phyloP scores from a whole-genome alignment of 108 stramenopile species.

The Cyclostephanos tholiformis region DNA sequence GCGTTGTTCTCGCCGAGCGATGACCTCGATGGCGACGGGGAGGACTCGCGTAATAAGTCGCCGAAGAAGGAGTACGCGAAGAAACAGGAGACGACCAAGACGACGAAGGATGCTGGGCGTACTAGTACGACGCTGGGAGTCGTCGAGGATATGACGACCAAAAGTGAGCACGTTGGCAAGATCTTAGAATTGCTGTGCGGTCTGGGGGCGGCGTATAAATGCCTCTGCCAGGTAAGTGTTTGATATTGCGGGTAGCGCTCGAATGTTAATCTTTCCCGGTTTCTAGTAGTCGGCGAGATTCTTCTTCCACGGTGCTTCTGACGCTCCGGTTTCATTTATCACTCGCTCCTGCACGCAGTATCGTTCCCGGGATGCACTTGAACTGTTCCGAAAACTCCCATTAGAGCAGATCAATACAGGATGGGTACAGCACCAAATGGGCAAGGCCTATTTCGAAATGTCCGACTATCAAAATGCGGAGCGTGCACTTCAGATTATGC shows the following conservation, averaged over 20 bases:
- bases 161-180: slow-evolving; percentile 29
- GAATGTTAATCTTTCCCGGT: not conserved
- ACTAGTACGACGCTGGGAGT: not conserved
- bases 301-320: not conserved
- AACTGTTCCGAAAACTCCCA: slow-evolving; percentile 79
- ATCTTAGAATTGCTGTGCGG: slow-evolving; percentile 62
- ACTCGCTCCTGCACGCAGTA: slow-evolving; percentile 37
- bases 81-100: not conserved
- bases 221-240: slow-evolving; percentile 60
- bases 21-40: not conserved
- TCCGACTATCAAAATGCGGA: slow-evolving; percentile 91
- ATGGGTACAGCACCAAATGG: slow-evolving; percentile 94
- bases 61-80: slow-evolving; percentile 17
- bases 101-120: not conserved
- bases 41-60: slow-evolving; percentile 15
- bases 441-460: slow-evolving; percentile 93
- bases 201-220: slow-evolving; percentile 66
- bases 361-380: slow-evolving; percentile 77
- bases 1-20: slow-evolving; percentile 23
- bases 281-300: not conserved
- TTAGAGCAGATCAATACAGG: slow-evolving; percentile 84
- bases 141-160: slow-evolving; percentile 25
- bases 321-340: not conserved
- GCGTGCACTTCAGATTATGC: slow-evolving; percentile 82
- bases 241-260: not conserved